These are phyloP conservation scores for Apodospora peruviana DNA, from an alignment of 495 filamentous ascomycete genomes.

Conservation along the genomic window DNA sequence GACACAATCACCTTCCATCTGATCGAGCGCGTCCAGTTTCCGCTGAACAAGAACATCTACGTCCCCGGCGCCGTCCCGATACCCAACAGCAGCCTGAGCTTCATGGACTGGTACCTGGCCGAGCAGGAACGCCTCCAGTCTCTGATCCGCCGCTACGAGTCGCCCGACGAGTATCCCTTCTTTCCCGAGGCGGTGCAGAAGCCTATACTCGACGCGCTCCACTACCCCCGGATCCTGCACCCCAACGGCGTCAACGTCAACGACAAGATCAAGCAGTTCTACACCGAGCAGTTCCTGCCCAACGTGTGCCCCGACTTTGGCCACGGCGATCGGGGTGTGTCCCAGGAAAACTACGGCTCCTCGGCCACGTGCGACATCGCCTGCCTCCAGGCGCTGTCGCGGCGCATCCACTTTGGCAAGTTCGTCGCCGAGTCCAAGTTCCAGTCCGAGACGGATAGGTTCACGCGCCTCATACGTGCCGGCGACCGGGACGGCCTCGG, in stretches of 20 bases:
- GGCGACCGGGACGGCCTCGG: conserved; percentile 76
- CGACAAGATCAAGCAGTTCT: conserved; percentile 75
- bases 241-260: conserved; percentile 91
- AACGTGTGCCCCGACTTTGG: conserved; percentile 66
- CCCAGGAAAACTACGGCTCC: conserved; percentile 92
- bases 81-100: conserved; percentile 63
- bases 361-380: conserved; percentile 86
- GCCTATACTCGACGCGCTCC: conserved; percentile 78
- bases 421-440: conserved; percentile 99
- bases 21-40: conserved; percentile 97
- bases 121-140: conserved; percentile 89
- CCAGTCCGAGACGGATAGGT: conserved; percentile 70
- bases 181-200: conserved; percentile 76
- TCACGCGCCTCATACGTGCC: conserved; percentile 71
- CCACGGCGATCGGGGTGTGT: conserved; percentile 73
- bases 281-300: conserved; percentile 78
- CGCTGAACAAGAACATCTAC: conserved; percentile 86
- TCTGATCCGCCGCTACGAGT: conserved; percentile 90
- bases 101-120: conserved; percentile 88
- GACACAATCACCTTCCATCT: conserved; percentile 98
- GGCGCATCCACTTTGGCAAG: conserved; percentile 96
- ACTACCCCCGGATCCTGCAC: conserved; percentile 90
- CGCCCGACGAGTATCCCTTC: conserved; percentile 97
- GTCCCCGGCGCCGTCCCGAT: conserved; percentile 71
- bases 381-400: conserved; percentile 84